A percentile compares a stretch with the other conserved stretches of the same genome.
Evolutionary conservation across 129 eudicot species (phyloP).

Genomic region (Flaveria brownii): DNA sequence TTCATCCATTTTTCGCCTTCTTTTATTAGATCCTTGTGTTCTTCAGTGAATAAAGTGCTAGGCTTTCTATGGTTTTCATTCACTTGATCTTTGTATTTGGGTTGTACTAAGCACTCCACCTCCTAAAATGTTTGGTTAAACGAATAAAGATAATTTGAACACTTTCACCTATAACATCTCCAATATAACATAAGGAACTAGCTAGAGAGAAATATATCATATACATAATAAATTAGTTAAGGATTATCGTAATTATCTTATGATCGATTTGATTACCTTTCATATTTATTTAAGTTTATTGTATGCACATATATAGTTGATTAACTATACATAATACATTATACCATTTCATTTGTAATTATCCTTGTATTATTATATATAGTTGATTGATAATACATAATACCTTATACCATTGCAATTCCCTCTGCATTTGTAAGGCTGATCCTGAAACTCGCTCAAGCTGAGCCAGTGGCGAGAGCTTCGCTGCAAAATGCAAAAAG

Average conservation of each 20-base stretch:
- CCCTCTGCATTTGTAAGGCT: constrained; percentile 65
- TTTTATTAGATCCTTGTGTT: constrained; percentile 44
- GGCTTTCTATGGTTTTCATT: constrained; percentile 49
- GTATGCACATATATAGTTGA: too few species aligned
- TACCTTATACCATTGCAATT: constrained; percentile 61
- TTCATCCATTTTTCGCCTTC: constrained; percentile 67
- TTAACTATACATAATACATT: too few species aligned
- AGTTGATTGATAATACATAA: not conserved
- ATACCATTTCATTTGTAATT: too few species aligned
- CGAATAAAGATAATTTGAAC: not conserved
- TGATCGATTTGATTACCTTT: too few species aligned
- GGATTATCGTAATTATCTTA: too few species aligned
- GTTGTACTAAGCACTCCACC: constrained; percentile 53
- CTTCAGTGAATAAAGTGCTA: constrained; percentile 38
- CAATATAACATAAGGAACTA: too few species aligned
- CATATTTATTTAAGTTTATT: too few species aligned
- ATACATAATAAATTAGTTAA: too few species aligned
- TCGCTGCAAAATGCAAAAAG: constrained; percentile 56
- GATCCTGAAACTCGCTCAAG: too few species aligned
- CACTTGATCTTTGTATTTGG: constrained; percentile 42
- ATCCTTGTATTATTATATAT: too few species aligned
- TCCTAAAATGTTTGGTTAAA: constrained; percentile 32
- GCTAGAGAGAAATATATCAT: too few species aligned
- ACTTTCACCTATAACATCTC: not conserved
- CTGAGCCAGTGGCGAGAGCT: constrained; percentile 48